Evolutionary conservation across 371 early-diverging fungal genomes (phyloP), one percentile per base, ranked within the genome.

Genomic region (Nematocida sp.): DNA sequence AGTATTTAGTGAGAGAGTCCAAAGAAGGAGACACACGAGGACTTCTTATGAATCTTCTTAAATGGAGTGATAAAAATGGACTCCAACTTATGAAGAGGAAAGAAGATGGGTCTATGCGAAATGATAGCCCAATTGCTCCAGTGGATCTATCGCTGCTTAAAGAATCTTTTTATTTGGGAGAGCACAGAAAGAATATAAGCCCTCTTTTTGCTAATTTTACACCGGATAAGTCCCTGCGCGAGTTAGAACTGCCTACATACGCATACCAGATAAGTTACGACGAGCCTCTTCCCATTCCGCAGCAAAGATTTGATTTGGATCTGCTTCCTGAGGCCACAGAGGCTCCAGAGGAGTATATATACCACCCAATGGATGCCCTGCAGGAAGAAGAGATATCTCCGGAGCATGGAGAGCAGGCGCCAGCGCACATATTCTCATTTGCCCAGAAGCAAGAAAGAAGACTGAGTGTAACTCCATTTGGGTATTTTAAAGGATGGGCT

Each of bases 401-500:
- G 4, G 59, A 51, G 4, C 30, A 38, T 32, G 48, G n/a, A 2
- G 28, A 2, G 40, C 40, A 75, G 23, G 49, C 49, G 35, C 39
- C 28, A 36, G 13, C 56, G 16, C 42, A 51, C 25, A 1, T 28
- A 3, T 26, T 23, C 25, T 7, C 36, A 13, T 1, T 36, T 18
- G 42, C 65, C 18, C 33, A 61, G 40, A 59, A 39, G 23, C 30
- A 55, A 54, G 30, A 77, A 18, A 2, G 47, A 23, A 54, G 65
- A 53, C 49, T 79, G 38, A 53, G 47, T 5, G 54, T 66, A 18
- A 67, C 68, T 1, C 69, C 79, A 7, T 79, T 79, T 69, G 79
- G 77, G 26, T 80, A 83, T 64, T 63, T 82, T 26, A 82, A 82
- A 42, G 81, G 80, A 28, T 84, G 84, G 84, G 82, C 79, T 32